Evolutionary conservation across 306 rosid genomes (phyloP).

Genomic region (Citrullus colocynthis): DNA sequence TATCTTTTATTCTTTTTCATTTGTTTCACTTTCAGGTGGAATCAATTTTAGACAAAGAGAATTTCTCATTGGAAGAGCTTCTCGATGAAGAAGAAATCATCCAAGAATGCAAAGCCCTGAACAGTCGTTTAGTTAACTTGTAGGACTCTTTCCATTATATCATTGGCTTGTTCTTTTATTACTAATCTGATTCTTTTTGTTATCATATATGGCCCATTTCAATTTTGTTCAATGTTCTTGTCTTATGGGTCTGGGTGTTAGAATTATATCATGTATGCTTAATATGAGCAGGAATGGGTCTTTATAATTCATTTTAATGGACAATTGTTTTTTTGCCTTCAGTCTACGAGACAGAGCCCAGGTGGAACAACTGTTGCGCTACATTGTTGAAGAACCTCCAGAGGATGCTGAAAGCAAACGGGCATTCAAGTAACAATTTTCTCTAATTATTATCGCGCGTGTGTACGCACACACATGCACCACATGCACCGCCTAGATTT

Average conservation of each 20-base stretch:
- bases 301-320: conserved; percentile 7
- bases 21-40: conserved; percentile 52
- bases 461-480: background rate
- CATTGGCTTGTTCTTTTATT: background rate
- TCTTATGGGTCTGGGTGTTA: background rate
- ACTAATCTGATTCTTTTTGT: background rate
- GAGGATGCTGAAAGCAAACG: conserved; percentile 90
- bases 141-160: conserved; percentile 21
- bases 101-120: conserved; percentile 97
- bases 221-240: background rate
- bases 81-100: conserved; percentile 96
- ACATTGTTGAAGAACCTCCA: conserved; percentile 80
- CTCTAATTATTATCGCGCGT: background rate
- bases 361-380: conserved; percentile 75
- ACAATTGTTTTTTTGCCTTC: conserved; percentile 18
- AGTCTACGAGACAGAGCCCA: conserved; percentile 91
- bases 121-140: conserved; percentile 96
- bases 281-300: background rate
- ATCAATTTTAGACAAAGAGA: conserved; percentile 78
- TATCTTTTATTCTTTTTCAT: background rate
- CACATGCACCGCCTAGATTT: background rate
- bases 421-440: conserved; percentile 60
- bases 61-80: conserved; percentile 92
- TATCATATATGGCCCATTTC: background rate
- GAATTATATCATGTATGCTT: background rate